Conservation (phyloP, 768 basidiomycete species). For the Glaciozyma antarctica region DNA sequence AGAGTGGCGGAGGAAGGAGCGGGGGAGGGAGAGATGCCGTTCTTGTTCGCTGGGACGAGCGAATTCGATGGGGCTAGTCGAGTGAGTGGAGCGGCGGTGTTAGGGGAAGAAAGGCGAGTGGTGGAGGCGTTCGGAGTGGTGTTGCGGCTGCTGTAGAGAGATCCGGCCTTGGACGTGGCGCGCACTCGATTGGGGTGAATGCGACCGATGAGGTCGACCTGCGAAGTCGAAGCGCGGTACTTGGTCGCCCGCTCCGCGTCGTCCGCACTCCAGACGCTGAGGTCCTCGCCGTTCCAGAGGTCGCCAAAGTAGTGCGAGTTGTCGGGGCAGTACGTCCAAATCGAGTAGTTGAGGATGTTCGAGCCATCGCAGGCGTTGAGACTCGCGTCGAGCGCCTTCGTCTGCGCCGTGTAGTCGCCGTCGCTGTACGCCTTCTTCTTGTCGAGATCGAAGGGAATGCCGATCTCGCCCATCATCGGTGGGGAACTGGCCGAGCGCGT, state of each 20-base stretch:
- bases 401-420: slow-evolving; percentile 56
- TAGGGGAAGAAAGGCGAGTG: neutral
- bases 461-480: slow-evolving; percentile 93
- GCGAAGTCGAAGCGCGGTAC: neutral
- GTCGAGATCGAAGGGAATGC: slow-evolving; percentile 92
- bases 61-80: neutral
- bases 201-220: slow-evolving; percentile 5
- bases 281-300: slow-evolving; percentile 92
- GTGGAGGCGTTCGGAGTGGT: neutral
- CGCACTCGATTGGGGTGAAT: neutral
- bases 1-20: neutral
- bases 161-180: neutral
- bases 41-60: neutral
- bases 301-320: slow-evolving; percentile 84
- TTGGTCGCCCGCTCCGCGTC: slow-evolving; percentile 43
- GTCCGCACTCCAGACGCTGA: slow-evolving; percentile 75
- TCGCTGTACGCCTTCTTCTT: slow-evolving; percentile 65
- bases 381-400: slow-evolving; percentile 41
- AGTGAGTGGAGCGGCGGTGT: too few relatives aligned
- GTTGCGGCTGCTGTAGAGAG: neutral
- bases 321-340: slow-evolving; percentile 48
- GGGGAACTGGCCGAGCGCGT: slow-evolving; percentile 57
- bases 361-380: slow-evolving; percentile 42
- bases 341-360: slow-evolving; percentile 42
- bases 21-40: neutral